A percentile compares a stretch with the other conserved stretches of the same genome.
Conservation (phyloP, 2,329 filamentous ascomycete genomes). For the Hypoxylon sp. region DNA sequence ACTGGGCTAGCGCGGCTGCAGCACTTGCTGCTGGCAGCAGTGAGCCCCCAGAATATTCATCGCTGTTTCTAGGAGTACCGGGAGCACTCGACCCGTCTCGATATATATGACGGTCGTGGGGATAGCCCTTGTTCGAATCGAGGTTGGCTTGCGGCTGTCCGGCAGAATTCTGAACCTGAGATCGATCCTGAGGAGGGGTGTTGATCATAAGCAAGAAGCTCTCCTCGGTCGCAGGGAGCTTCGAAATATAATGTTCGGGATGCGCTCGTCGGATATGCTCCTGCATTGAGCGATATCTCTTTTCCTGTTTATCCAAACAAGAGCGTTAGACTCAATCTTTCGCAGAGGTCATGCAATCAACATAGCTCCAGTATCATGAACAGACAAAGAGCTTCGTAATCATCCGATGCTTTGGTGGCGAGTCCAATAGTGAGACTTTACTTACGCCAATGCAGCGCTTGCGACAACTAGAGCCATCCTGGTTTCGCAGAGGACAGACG, state of each 20-base stretch:
- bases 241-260: constrained; percentile 96
- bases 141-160: constrained; percentile 50
- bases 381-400: constrained; percentile 30
- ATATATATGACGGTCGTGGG: constrained; percentile 75
- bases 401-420: constrained; percentile 14
- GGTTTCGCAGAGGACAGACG: constrained; percentile 94
- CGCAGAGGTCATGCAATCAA: not conserved
- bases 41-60: constrained; percentile 76
- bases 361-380: constrained; percentile 13
- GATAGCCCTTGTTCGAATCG: constrained; percentile 63
- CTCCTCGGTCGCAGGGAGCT: constrained; percentile 97
- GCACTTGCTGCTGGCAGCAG: constrained; percentile 80
- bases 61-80: constrained; percentile 77
- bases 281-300: constrained; percentile 98
- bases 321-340: constrained; percentile 44
- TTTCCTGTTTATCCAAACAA: constrained; percentile 74
- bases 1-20: constrained; percentile 87
- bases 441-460: constrained; percentile 98
- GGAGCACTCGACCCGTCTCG: constrained; percentile 76
- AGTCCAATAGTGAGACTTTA: constrained; percentile 56
- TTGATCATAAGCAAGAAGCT: constrained; percentile 98
- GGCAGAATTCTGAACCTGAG: constrained; percentile 61
- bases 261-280: constrained; percentile 98
- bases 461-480: constrained; percentile 96
- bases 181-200: constrained; percentile 83